These are phyloP conservation scores for Sistotremastrum suecicum DNA, from an alignment of 768 basidiomycete species.

Conservation along the genomic window DNA sequence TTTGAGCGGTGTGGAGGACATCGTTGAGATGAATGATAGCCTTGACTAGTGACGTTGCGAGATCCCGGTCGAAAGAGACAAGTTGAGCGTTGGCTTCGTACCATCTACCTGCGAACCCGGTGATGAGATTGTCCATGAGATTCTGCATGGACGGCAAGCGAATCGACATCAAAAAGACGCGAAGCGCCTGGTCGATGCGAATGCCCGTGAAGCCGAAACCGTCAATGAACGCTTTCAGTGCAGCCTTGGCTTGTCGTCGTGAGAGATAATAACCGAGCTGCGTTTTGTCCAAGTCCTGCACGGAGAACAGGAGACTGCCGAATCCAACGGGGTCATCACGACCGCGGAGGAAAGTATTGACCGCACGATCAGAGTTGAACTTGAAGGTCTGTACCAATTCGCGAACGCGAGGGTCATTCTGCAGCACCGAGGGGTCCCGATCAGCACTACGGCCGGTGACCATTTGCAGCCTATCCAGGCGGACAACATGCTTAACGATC, in stretches of 20 bases:
- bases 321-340: conserved; percentile 51
- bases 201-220: conserved; percentile 75
- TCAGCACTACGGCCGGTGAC: conserved; percentile 30
- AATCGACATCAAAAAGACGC: conserved; percentile 77
- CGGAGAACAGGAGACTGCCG: conserved; percentile 71
- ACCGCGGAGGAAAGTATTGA: conserved; percentile 26
- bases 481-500: conserved; percentile 80
- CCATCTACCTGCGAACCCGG: conserved; percentile 80
- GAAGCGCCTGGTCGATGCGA: conserved; percentile 77
- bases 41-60: conserved; percentile 61
- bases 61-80: conserved; percentile 71
- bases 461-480: conserved; percentile 55
- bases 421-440: conserved; percentile 22
- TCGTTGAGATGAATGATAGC: conserved; percentile 85
- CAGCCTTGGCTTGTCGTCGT: conserved; percentile 52
- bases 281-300: conserved; percentile 67
- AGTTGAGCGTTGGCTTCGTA: conserved; percentile 73
- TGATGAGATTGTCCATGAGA: conserved; percentile 57
- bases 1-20: conserved; percentile 56
- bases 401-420: conserved; percentile 24
- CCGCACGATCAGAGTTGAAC: conserved; percentile 13
- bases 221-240: conserved; percentile 76
- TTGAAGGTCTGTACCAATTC: conserved; percentile 10
- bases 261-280: conserved; percentile 78
- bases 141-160: conserved; percentile 35